These are phyloP conservation scores for Nymphaea thermarum DNA, from an alignment of 164 flowering plant species.

Conservation along the genomic window DNA sequence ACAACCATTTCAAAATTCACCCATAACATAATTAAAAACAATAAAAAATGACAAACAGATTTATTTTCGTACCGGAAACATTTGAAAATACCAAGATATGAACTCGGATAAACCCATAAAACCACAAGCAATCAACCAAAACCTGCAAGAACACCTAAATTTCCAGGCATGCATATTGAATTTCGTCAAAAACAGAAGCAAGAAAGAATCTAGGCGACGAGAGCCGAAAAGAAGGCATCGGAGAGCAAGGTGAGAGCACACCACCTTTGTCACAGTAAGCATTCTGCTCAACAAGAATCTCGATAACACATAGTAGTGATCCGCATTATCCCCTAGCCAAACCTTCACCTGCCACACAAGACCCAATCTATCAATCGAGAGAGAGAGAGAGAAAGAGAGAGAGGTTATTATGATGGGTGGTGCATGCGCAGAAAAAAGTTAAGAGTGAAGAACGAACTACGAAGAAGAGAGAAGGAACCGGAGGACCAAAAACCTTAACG, in stretches of 20 bases:
- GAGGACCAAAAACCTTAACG: slow-evolving; percentile 52
- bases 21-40: too few species aligned
- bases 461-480: not conserved
- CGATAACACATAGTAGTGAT: slow-evolving; percentile 93
- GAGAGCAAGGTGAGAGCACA: not conserved
- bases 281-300: slow-evolving; percentile 92
- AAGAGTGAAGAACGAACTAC: not conserved
- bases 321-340: slow-evolving; percentile 93
- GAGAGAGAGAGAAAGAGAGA: too few species aligned
- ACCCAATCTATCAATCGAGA: not conserved
- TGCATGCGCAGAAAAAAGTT: not conserved
- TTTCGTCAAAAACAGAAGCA: too few species aligned
- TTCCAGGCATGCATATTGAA: too few species aligned
- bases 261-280: slow-evolving; percentile 93
- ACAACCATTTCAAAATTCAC: too few species aligned
- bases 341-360: slow-evolving; percentile 59
- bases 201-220: too few species aligned
- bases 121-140: too few species aligned
- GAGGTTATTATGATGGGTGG: not conserved
- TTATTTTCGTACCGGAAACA: too few species aligned
- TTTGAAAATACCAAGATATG: too few species aligned
- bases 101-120: too few species aligned
- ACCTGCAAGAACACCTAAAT: too few species aligned
- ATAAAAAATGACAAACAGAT: too few species aligned
- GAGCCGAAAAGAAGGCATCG: not conserved